Evolutionary conservation across 352 stramenopile genomes (phyloP).

Genomic region (Phytophthora uliginosa): DNA sequence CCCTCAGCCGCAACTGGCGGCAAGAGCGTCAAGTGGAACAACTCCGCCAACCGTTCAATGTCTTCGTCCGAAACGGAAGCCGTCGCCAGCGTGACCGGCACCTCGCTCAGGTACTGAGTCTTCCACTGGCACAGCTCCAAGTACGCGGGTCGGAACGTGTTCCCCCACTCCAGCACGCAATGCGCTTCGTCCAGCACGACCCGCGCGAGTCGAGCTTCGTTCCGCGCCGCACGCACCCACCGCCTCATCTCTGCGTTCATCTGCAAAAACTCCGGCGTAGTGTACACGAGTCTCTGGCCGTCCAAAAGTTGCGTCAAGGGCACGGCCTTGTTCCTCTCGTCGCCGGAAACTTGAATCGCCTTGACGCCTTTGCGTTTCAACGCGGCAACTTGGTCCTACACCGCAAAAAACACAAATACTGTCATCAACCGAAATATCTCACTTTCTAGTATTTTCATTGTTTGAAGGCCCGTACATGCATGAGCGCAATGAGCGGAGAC

Average conservation of each 20-base stretch:
- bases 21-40: slow-evolving; percentile 61
- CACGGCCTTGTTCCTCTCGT: slow-evolving; percentile 27
- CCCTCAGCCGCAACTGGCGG: not conserved
- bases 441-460: not conserved
- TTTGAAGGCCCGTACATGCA: slow-evolving; percentile 59
- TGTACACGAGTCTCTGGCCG: slow-evolving; percentile 75
- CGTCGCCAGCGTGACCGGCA: slow-evolving; percentile 81
- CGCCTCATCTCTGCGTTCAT: slow-evolving; percentile 67
- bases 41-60: slow-evolving; percentile 55
- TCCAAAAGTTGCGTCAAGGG: slow-evolving; percentile 51
- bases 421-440: not conserved
- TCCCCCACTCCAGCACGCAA: slow-evolving; percentile 85
- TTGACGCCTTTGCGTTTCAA: slow-evolving; percentile 68
- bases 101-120: slow-evolving; percentile 44
- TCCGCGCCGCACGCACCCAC: slow-evolving; percentile 46
- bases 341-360: slow-evolving; percentile 56
- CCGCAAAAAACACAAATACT: not conserved
- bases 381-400: slow-evolving; percentile 78
- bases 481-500: slow-evolving; percentile 79
- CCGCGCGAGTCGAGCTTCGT: slow-evolving; percentile 43
- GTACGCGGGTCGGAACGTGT: slow-evolving; percentile 79
- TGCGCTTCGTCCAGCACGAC: slow-evolving; percentile 87
- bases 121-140: slow-evolving; percentile 73
- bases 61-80: slow-evolving; percentile 76
- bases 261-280: slow-evolving; percentile 83